phyloP scores from a whole-genome alignment of 2,329 filamentous ascomycete genomes.

The Fusarium sp. region DNA sequence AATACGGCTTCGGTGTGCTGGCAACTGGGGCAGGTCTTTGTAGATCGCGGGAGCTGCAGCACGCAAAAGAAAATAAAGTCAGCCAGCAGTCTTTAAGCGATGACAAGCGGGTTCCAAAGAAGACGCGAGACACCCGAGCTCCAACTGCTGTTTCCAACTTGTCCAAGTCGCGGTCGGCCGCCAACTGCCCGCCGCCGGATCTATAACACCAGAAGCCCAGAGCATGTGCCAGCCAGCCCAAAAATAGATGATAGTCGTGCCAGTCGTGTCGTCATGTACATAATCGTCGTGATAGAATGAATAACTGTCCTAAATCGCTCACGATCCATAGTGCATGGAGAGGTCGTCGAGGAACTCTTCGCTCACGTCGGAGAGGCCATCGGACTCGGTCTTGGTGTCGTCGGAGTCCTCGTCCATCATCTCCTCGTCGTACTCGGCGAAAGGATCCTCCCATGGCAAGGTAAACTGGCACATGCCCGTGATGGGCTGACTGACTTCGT shows the following conservation, averaged over 20 bases:
- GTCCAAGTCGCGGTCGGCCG: conserved; percentile 37
- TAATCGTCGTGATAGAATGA: conserved; percentile 21
- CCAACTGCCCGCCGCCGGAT: conserved; percentile 37
- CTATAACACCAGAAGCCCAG: conserved; percentile 30
- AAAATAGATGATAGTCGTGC: conserved; percentile 18
- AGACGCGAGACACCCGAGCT: conserved; percentile 47
- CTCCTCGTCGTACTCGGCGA: conserved; percentile 59
- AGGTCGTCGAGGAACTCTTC: conserved; percentile 46
- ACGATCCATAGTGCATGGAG: conserved; percentile 45
- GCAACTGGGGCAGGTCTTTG: conserved; percentile 88
- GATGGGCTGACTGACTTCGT: conserved; percentile 43
- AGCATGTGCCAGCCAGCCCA: conserved; percentile 49
- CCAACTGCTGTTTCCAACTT: conserved; percentile 47
- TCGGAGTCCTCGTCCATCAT: conserved; percentile 51
- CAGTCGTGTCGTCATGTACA: conserved; percentile 34
- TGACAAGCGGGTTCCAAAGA: conserved; percentile 51
- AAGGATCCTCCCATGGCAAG: conserved; percentile 53
- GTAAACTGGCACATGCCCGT: conserved; percentile 52
- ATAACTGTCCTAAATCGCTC: conserved; percentile 2
- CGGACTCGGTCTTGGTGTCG: conserved; percentile 33
- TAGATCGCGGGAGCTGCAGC: conserved; percentile 88
- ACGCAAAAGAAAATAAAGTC: conserved; percentile 57
- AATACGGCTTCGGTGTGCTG: conserved; percentile 93
- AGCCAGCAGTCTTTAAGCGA: conserved; percentile 58
- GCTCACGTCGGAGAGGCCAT: conserved; percentile 43